phyloP scores from a whole-genome alignment of 2,329 filamentous ascomycete genomes.

The Trichoderma oligosporum region DNA sequence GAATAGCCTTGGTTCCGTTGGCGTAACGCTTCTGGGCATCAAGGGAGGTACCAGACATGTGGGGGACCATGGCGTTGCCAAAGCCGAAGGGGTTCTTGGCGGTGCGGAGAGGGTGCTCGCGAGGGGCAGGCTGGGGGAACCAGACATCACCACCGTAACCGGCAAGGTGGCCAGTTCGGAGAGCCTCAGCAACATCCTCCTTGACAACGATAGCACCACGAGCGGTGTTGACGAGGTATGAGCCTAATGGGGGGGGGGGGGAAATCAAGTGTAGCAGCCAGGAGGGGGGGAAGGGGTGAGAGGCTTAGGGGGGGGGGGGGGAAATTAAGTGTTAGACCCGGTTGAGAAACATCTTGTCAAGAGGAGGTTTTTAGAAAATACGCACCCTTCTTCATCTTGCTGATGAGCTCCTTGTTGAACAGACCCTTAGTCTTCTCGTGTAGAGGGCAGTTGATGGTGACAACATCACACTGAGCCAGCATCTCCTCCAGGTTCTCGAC shows the following conservation, averaged over 20 bases:
- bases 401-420: conserved; percentile 97
- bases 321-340: no score
- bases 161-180: conserved; percentile 86
- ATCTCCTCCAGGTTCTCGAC: conserved; percentile 90
- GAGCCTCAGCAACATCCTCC: conserved; percentile 92
- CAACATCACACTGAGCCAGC: conserved; percentile 88
- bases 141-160: conserved; percentile 89
- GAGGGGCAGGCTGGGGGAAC: conserved; percentile 96
- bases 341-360: background rate
- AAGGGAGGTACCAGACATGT: conserved; percentile 98
- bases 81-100: conserved; percentile 94
- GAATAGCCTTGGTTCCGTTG: conserved; percentile 80
- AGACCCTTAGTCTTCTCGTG: conserved; percentile 96
- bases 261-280: no score
- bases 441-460: conserved; percentile 99
- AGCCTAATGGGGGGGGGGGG: conserved; percentile 47
- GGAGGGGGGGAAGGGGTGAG: no score
- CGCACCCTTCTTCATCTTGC: conserved; percentile 96
- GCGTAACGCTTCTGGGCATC: conserved; percentile 94
- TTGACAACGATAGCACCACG: conserved; percentile 99
- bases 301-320: no score
- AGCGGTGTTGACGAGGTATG: conserved; percentile 97
- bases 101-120: conserved; percentile 87
- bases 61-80: conserved; percentile 97
- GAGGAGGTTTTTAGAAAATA: background rate